Evolutionary conservation across 116 monocot genomes (phyloP).

Genomic region (Trichopus zeylanicus): DNA sequence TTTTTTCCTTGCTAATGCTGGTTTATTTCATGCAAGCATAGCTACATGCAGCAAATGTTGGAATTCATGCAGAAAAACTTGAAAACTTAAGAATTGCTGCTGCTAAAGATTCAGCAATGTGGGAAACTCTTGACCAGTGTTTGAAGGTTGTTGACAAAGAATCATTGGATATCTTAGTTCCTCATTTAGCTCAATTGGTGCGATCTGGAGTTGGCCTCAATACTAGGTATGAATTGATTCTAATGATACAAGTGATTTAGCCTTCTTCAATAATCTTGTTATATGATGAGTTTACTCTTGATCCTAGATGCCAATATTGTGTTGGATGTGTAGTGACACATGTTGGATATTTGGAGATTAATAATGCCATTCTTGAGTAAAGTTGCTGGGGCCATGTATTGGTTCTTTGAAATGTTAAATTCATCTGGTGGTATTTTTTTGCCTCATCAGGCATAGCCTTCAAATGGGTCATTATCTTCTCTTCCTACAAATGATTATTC

Average conservation of each 20-base stretch:
- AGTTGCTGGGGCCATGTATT: too few species aligned
- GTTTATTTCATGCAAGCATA: constrained; percentile 18
- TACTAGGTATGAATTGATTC: constrained; percentile 54
- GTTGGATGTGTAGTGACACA: too few species aligned
- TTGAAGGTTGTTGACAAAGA: constrained; percentile 67
- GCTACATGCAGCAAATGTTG: constrained; percentile 93
- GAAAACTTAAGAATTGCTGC: constrained; percentile 83
- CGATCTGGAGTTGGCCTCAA: constrained; percentile 95
- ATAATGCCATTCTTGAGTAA: too few species aligned
- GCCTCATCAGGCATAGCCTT: too few species aligned
- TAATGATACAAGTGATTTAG: neutral
- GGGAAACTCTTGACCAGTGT: constrained; percentile 96
- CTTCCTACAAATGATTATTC: too few species aligned
- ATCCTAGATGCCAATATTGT: too few species aligned
- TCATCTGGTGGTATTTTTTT: too few species aligned
- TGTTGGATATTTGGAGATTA: too few species aligned
- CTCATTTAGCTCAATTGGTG: constrained; percentile 78
- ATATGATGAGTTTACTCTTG: too few species aligned
- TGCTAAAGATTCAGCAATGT: constrained; percentile 95
- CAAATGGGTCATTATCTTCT: too few species aligned
- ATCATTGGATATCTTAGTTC: constrained; percentile 68
- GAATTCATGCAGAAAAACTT: constrained; percentile 84
- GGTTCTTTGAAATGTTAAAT: too few species aligned
- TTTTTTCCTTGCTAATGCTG: constrained; percentile 1
- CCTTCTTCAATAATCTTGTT: too few species aligned